Evolutionary conservation across 2,329 filamentous ascomycete genomes (phyloP), one percentile per base, ranked within the genome.

Genomic region (Colletotrichum chrysophilum): DNA sequence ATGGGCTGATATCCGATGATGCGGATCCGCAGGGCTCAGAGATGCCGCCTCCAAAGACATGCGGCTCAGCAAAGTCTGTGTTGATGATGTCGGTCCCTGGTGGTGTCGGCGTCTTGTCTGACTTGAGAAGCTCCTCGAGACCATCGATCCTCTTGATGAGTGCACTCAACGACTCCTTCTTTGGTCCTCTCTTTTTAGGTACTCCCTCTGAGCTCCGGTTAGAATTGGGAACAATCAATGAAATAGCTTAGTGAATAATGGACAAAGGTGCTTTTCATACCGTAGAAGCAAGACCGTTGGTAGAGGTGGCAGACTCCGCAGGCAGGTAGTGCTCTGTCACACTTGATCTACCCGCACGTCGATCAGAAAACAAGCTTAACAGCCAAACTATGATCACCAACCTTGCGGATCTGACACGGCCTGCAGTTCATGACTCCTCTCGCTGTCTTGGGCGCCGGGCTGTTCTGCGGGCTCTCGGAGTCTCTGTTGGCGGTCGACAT

Each of bases 221-320:
- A 52, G 43, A 52, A 52, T 52, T 13, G 5, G 13, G 10, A 21
- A 13, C 43, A 52, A 52, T 21, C 12, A 21, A 36, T 32, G n/a
- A n/a, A n/a, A 3, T 28, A 21, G 43, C n/a, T 34, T 6, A 30
- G 30, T 13, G 18, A 5, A 18, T 14, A 7, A 4, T 6, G 4
- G 13, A 4, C 4, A 13, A 13, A 52, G n/a, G 34, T 6, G 13
- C 3, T 34, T 5, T 14, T 24, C 30, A 36, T 55, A 75, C 72
- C 73, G 48, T 75, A 73, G 55, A 73, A 75, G 26, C 73, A 75
- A 4, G 69, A 75, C 21, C 73, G 60, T 16, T 75, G 73, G 60
- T 75, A 75, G 26, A 73, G 70, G 48, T 75, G 69, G 56, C 73
- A 75, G 38, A 75, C 73, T 58, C 73, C 73, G 58, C 73, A 75